Conservation (phyloP, 495 filamentous ascomycete species). For the Podospora appendiculata region DNA sequence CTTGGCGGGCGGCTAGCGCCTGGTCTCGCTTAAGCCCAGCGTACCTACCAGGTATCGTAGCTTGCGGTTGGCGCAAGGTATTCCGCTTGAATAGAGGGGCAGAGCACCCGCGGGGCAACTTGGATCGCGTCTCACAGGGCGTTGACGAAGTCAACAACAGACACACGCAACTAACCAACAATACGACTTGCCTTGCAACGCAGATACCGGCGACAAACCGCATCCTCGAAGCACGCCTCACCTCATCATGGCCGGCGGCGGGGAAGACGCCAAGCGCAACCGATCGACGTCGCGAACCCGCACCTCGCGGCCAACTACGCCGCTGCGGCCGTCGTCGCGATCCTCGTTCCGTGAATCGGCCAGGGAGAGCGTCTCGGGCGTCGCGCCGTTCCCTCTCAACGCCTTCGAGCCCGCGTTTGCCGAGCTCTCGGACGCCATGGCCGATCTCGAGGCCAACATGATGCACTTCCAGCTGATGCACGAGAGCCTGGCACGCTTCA, state of each 20-base stretch:
- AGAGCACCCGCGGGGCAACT: too few species aligned
- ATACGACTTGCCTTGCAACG: not conserved
- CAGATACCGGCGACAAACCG: too few species aligned
- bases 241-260: constrained; percentile 10
- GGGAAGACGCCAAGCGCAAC: constrained; percentile 12
- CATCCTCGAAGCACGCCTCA: too few species aligned
- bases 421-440: constrained; percentile 89
- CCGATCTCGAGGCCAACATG: constrained; percentile 93
- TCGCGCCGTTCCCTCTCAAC: constrained; percentile 68
- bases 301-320: constrained; percentile 81
- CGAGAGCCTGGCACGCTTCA: constrained; percentile 88
- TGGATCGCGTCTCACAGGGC: too few species aligned
- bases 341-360: constrained; percentile 71
- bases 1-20: too few species aligned
- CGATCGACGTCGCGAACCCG: constrained; percentile 41
- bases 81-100: too few species aligned
- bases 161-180: too few species aligned
- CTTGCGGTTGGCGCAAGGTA: too few species aligned
- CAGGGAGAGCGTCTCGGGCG: constrained; percentile 44
- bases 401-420: constrained; percentile 81
- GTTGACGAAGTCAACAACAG: too few species aligned
- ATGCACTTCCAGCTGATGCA: constrained; percentile 97
- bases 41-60: too few species aligned
- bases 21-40: too few species aligned
- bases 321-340: constrained; percentile 83